Evolutionary conservation across 495 filamentous ascomycete species (phyloP).

Genomic region (Usnea hakonensis): DNA sequence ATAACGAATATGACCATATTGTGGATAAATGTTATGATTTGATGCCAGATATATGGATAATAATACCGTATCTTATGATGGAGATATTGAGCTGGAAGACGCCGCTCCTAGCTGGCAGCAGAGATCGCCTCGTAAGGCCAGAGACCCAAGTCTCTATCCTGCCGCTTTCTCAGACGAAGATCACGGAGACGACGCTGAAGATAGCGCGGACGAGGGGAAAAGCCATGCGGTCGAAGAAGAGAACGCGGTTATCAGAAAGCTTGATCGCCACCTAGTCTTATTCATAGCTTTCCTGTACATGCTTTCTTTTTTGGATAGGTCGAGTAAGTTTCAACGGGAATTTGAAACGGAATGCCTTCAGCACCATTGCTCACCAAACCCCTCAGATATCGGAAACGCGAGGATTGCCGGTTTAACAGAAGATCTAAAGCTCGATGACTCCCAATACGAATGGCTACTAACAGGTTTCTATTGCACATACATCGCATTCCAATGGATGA

Average conservation of each 20-base stretch:
- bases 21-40: not conserved
- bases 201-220: conserved; percentile 30
- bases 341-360: not conserved
- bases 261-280: conserved; percentile 66
- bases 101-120: not conserved
- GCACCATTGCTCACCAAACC: not conserved
- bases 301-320: conserved; percentile 70
- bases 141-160: not conserved
- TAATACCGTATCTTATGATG: not conserved
- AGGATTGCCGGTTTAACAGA: conserved; percentile 61
- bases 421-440: conserved; percentile 50
- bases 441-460: conserved; percentile 58
- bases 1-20: not conserved
- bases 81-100: not conserved
- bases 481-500: conserved; percentile 66
- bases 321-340: conserved; percentile 43
- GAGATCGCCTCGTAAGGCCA: not conserved
- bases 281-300: conserved; percentile 75
- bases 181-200: not conserved
- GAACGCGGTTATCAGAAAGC: conserved; percentile 55
- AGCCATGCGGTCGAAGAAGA: conserved; percentile 71
- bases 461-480: conserved; percentile 64
- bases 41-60: not conserved
- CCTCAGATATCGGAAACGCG: conserved; percentile 69
- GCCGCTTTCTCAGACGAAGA: not conserved